Evolutionary conservation across 202 grass and related monocot genomes (phyloP).

Genomic region (Alloteropsis angusta): DNA sequence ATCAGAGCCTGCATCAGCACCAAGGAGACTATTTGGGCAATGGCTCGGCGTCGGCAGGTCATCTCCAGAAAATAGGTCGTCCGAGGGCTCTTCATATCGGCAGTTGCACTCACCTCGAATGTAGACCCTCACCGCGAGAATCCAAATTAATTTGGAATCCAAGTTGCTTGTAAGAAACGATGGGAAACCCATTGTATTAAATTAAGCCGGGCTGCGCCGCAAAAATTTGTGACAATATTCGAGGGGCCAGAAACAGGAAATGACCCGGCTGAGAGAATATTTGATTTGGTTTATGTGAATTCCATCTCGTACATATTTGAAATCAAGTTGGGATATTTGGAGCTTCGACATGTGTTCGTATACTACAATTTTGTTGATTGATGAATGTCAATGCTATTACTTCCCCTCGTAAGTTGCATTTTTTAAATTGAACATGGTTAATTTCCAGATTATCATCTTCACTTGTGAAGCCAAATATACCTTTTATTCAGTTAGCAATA

Average conservation of each 20-base stretch:
- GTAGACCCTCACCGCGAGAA: conserved; percentile 29
- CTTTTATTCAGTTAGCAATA: neutral
- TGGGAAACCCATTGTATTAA: conserved; percentile 43
- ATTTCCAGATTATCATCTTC: neutral
- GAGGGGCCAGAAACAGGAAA: conserved; percentile 32
- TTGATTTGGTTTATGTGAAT: conserved; percentile 48
- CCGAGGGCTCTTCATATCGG: conserved; percentile 45
- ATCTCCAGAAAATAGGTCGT: conserved; percentile 39
- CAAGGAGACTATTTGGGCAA: conserved; percentile 54
- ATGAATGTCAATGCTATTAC: neutral
- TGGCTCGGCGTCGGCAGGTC: conserved; percentile 40
- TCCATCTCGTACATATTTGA: conserved; percentile 47
- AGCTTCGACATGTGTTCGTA: neutral
- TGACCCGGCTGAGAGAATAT: conserved; percentile 21
- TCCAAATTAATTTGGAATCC: conserved; percentile 26
- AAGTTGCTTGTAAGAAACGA: conserved; percentile 47
- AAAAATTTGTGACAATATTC: conserved; percentile 20
- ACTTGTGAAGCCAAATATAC: too few species aligned
- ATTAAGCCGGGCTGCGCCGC: conserved; percentile 12
- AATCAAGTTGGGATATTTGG: conserved; percentile 32
- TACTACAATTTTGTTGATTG: neutral
- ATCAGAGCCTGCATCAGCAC: conserved; percentile 20
- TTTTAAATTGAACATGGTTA: neutral
- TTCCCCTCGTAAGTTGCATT: neutral
- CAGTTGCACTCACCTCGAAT: conserved; percentile 58